Base-by-base conservation (phyloP, 768 basidiomycete genomes). In the Calocybe gangraenosa region DNA sequence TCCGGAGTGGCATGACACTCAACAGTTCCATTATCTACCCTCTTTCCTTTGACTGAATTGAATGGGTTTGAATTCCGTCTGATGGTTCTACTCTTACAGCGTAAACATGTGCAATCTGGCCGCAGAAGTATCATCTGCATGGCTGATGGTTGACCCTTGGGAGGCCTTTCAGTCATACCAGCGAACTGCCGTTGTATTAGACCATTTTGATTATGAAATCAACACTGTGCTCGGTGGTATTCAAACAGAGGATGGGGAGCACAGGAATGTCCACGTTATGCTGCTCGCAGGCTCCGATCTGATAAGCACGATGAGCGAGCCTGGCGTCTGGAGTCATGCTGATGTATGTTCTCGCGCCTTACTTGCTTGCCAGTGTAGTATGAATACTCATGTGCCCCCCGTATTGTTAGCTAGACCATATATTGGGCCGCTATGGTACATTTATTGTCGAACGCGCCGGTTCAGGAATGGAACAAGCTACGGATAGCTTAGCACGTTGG, bases 141-240 rank as follows among this genome's bases (percentile, higher is more conserved):
- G 92, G 92, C 74, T 99, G 36, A 97, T 96, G 93, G 87, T 97
- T 35, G 96, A 99, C 61, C 74, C 92, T 15, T 99, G 94, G 94
- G 96, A 99, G 66, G 92, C 94, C 11, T 86, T 90, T 63, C 94
- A 92, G 65, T 73, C 79, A 37, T 99, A 99, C 70, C 89, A 92
- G 59, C 87, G 93, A 51, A 99, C 96, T 1, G 96, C 96, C 31
- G 82, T 97, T 45, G 96, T 99, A 43, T 78, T 99, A 45, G 94
- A 98, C 64, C 96, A 99, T 61, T 94, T 98, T 61, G 89, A 98
- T 61, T 78, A 92, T 60, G 86, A 95, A 69, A 82, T 99, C 59
- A 99, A 99, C 66, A 82, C 78, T 5, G 73, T 83, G 31, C 69
- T 84, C 18, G 92, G 92, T 4, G 95, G 93, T 37, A 79, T 91